Percentiles rank a stretch among this genome's conserved stretches.
Conservation (phyloP, 768 basidiomycete species). For the Scleroderma citrinum region DNA sequence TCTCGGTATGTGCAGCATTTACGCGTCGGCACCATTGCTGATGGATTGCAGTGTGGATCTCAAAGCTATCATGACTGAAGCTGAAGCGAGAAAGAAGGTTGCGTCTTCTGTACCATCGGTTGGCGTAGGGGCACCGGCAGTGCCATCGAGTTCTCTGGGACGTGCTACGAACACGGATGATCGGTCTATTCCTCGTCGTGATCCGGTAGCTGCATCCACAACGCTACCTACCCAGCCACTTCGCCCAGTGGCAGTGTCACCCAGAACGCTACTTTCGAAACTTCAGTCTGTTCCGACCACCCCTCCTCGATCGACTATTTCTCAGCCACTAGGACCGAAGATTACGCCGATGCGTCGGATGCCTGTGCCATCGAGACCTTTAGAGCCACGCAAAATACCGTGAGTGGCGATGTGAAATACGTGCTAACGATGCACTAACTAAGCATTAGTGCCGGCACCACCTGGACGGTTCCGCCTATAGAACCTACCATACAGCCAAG, state of each 20-base stretch:
- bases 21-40: conserved; percentile 8
- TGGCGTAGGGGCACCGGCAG: conserved; percentile 1
- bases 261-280: conserved; percentile 12
- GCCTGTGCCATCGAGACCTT: conserved; percentile 20
- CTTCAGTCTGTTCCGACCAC: conserved; percentile 17
- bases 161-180: conserved; percentile 1
- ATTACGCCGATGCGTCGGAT: conserved; percentile 55
- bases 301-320: conserved; percentile 23
- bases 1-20: conserved; percentile 42
- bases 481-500: conserved; percentile 37
- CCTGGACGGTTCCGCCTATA: conserved; percentile 59
- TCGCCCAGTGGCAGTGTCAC: neutral
- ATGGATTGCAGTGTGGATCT: conserved; percentile 62
- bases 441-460: conserved; percentile 30
- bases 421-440: neutral
- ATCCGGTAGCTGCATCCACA: neutral
- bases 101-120: conserved; percentile 3
- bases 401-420: conserved; percentile 27
- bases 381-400: conserved; percentile 41
- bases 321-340: conserved; percentile 48
- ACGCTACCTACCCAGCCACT: neutral
- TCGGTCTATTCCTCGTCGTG: neutral
- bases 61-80: conserved; percentile 82
- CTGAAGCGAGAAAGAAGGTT: conserved; percentile 33
- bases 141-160: neutral